Evolutionary conservation across 257 asterid genomes (phyloP).

Genomic region (Penstemon davidsonii): DNA sequence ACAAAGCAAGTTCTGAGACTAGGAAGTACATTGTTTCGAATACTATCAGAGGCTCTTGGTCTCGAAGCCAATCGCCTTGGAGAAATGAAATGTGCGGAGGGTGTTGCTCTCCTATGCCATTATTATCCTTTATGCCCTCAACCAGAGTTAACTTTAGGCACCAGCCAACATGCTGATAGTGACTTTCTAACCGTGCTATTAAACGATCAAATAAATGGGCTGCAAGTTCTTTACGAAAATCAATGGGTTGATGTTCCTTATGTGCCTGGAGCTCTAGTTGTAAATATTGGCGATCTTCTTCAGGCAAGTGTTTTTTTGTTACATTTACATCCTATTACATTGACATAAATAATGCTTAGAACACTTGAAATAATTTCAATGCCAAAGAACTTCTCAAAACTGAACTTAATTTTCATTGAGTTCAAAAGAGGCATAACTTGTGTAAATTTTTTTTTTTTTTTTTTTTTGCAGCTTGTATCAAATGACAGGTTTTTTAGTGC

Average conservation of each 20-base stretch:
- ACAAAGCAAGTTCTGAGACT: slow-evolving; percentile 32
- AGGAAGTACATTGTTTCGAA: slow-evolving; percentile 29
- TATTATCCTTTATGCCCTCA: slow-evolving; percentile 44
- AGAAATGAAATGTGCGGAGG: slow-evolving; percentile 38
- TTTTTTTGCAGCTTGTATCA: slow-evolving; percentile 44
- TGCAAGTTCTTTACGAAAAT: slow-evolving; percentile 46
- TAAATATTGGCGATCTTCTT: slow-evolving; percentile 51
- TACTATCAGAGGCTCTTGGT: slow-evolving; percentile 39
- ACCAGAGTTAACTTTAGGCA: slow-evolving; percentile 40
- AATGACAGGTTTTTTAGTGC: slow-evolving; percentile 57
- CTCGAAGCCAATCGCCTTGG: slow-evolving; percentile 29
- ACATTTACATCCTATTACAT: background rate
- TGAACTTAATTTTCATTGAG: no score
- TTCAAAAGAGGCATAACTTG: background rate
- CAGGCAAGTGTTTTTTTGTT: slow-evolving; percentile 38
- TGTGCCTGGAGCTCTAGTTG: slow-evolving; percentile 47
- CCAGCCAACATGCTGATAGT: slow-evolving; percentile 45
- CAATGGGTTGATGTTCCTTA: slow-evolving; percentile 53
- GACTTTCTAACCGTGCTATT: slow-evolving; percentile 47
- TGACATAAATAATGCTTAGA: background rate
- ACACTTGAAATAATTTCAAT: background rate
- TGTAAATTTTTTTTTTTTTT: slow-evolving; percentile 3
- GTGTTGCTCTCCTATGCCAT: slow-evolving; percentile 33
- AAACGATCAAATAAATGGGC: slow-evolving; percentile 42
- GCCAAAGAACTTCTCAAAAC: no score